These are phyloP conservation scores for Uronychia binucleata DNA, from an alignment of 73 alveolate species.

Conservation along the genomic window DNA sequence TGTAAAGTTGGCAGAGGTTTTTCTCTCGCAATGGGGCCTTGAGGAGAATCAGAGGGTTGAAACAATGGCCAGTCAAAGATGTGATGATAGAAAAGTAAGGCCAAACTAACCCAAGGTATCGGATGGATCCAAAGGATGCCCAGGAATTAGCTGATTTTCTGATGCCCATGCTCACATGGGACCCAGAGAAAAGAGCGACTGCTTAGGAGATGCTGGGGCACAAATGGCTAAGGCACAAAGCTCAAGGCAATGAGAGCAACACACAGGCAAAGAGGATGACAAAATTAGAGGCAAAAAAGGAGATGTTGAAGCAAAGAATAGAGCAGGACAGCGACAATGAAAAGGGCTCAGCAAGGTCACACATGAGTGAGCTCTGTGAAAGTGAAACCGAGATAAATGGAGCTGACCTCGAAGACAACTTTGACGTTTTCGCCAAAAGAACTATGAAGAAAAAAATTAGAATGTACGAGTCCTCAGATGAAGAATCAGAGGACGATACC, in stretches of 20 bases:
- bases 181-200: slow-evolving; percentile 83
- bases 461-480: not conserved
- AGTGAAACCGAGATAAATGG: slow-evolving; percentile 30
- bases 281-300: slow-evolving; percentile 57
- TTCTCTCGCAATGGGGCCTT: slow-evolving; percentile 70
- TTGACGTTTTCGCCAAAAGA: not conserved
- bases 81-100: slow-evolving; percentile 80
- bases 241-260: slow-evolving; percentile 65
- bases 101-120: not conserved
- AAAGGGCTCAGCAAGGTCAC: not conserved
- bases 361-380: slow-evolving; percentile 33
- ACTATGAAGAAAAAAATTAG: not conserved
- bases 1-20: slow-evolving; percentile 58
- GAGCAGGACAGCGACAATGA: slow-evolving; percentile 6
- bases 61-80: slow-evolving; percentile 88
- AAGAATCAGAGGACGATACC: not conserved
- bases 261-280: no score
- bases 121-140: slow-evolving; percentile 91
- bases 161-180: slow-evolving; percentile 87
- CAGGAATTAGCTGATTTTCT: slow-evolving; percentile 86
- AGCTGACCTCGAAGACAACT: slow-evolving; percentile 48
- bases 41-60: slow-evolving; percentile 75
- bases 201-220: slow-evolving; percentile 89
- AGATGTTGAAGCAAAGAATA: slow-evolving; percentile 37
- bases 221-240: slow-evolving; percentile 79